These are phyloP conservation scores for Termitomyces sp. DNA, from an alignment of 768 basidiomycete genomes.

Conservation along the genomic window DNA sequence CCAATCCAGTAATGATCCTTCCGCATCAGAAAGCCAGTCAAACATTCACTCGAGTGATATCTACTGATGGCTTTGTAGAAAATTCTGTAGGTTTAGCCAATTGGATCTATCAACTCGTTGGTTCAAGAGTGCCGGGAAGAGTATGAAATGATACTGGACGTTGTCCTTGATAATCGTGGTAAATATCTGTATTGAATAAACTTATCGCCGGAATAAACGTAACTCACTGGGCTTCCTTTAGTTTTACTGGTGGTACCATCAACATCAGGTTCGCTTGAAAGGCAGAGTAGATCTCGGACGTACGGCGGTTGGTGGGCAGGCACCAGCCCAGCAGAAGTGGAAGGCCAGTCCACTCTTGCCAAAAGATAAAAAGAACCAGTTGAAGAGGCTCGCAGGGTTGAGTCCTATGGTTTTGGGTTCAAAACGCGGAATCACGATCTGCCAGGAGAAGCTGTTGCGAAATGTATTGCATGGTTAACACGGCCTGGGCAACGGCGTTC, in stretches of 20 bases:
- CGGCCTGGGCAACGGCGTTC: no score
- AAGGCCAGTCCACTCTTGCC: slow-evolving; percentile 33
- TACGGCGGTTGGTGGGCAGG: slow-evolving; percentile 46
- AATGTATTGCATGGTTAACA: no score
- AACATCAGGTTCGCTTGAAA: slow-evolving; percentile 41
- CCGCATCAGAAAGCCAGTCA: background rate
- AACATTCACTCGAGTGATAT: background rate
- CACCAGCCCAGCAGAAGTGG: slow-evolving; percentile 31
- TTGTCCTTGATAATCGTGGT: slow-evolving; percentile 27
- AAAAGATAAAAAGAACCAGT: slow-evolving; percentile 38
- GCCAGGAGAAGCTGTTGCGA: no score
- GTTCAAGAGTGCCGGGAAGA: slow-evolving; percentile 1
- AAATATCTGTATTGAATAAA: background rate
- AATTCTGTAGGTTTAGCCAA: background rate
- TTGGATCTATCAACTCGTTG: background rate
- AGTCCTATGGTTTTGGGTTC: background rate
- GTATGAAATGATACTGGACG: slow-evolving; percentile 11
- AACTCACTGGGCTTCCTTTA: slow-evolving; percentile 13
- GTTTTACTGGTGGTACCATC: slow-evolving; percentile 47
- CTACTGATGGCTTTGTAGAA: slow-evolving; percentile 2
- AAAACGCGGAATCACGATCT: no score
- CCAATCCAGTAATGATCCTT: background rate
- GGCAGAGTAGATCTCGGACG: no score
- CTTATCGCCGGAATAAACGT: background rate
- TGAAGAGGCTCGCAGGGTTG: slow-evolving; percentile 25